Percentiles rank a stretch among this genome's conserved stretches.
phyloP scores from a whole-genome alignment of 345 rosid genomes.

The Eucalyptus lansdowneana region DNA sequence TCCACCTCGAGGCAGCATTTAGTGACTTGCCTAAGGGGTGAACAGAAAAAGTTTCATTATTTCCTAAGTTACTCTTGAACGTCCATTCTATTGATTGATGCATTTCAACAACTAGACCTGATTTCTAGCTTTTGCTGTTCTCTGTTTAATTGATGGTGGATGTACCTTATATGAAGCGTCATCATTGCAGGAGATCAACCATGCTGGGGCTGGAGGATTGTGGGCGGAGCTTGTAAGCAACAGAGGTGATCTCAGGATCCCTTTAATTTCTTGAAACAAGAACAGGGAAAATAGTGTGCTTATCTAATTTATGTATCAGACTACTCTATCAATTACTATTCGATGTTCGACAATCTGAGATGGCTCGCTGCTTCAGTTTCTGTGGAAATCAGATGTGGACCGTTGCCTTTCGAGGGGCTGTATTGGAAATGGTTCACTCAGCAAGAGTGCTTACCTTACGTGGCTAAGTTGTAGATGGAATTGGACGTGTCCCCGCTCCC shows the following conservation, averaged over 20 bases:
- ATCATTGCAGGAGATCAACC: slow-evolving; percentile 82
- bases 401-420: neutral
- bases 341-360: neutral
- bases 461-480: neutral
- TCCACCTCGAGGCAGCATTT: neutral
- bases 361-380: neutral
- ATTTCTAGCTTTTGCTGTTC: neutral
- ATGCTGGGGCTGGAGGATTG: slow-evolving; percentile 96
- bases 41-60: neutral
- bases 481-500: neutral
- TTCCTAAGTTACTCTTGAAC: neutral
- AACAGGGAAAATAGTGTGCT: neutral
- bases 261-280: neutral
- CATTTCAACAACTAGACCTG: neutral
- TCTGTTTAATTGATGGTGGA: neutral
- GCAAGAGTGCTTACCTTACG: neutral
- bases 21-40: neutral
- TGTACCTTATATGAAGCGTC: neutral
- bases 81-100: neutral
- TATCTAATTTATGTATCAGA: neutral
- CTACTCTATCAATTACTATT: neutral
- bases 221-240: slow-evolving; percentile 96
- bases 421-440: neutral
- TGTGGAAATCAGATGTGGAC: neutral
- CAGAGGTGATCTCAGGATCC: slow-evolving; percentile 41